Conservation (phyloP, 2,329 filamentous ascomycete genomes). For the Coniochaeta sp. region DNA sequence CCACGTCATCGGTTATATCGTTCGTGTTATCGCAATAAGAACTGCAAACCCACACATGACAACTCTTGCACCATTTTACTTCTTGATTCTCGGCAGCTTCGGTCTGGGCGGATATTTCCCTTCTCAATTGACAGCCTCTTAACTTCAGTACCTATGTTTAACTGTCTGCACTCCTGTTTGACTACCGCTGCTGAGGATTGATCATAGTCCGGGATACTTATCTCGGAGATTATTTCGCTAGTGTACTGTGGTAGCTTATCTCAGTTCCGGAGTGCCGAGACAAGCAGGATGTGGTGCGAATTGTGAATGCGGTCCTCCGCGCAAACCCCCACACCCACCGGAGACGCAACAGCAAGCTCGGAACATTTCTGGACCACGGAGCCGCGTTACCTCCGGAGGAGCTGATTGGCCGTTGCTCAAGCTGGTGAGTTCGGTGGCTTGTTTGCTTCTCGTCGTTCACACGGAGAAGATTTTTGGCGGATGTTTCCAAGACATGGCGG, state of each 20-base stretch:
- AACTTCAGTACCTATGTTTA: too few relatives aligned
- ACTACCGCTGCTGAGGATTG: neutral
- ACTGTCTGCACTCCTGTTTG: too few relatives aligned
- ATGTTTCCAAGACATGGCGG: neutral
- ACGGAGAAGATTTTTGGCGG: neutral
- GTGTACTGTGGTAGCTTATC: neutral
- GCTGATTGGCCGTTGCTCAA: neutral
- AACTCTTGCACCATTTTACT: too few relatives aligned
- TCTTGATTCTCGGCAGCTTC: too few relatives aligned
- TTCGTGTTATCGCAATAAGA: neutral
- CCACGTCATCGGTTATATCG: neutral
- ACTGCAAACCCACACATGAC: neutral
- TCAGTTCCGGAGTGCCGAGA: constrained; percentile 1
- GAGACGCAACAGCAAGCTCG: neutral
- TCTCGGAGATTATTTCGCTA: neutral
- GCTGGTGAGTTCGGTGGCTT: neutral
- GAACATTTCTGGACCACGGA: neutral
- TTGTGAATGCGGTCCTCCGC: neutral
- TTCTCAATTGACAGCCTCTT: too few relatives aligned
- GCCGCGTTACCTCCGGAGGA: neutral
- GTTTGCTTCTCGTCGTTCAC: neutral
- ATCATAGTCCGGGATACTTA: neutral
- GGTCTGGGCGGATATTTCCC: too few relatives aligned
- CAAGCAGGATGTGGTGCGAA: too few relatives aligned
- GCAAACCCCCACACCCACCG: neutral